These are phyloP conservation scores for Stephanodiscus triporus DNA, from an alignment of 108 stramenopile species.

Conservation along the genomic window DNA sequence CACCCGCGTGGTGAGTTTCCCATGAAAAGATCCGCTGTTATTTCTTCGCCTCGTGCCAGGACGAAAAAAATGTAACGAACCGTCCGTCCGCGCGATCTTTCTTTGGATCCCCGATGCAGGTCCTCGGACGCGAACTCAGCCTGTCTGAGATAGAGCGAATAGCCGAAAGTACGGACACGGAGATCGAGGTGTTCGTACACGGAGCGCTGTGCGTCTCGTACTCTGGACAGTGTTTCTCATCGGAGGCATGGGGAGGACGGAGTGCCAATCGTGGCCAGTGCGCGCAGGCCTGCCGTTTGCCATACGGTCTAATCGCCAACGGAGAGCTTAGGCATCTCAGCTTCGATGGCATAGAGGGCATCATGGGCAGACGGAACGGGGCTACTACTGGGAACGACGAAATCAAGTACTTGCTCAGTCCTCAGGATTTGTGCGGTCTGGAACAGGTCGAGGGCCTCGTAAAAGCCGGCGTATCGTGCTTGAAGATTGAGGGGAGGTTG, in stretches of 20 bases:
- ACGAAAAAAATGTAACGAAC: no score
- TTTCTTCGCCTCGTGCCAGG: no score
- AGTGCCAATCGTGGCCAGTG: conserved; percentile 81
- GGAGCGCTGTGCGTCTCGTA: conserved; percentile 80
- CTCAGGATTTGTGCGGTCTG: conserved; percentile 81
- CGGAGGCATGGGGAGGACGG: conserved; percentile 77
- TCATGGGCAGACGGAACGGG: conserved; percentile 21
- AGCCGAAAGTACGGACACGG: conserved; percentile 40
- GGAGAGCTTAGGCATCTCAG: conserved; percentile 59
- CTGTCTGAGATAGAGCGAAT: conserved; percentile 61
- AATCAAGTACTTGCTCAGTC: conserved; percentile 64
- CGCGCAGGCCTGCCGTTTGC: conserved; percentile 81
- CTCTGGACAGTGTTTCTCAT: conserved; percentile 75
- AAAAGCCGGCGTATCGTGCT: conserved; percentile 68
- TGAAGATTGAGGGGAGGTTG: conserved; percentile 84
- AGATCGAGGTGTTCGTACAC: conserved; percentile 82
- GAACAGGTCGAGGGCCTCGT: conserved; percentile 68
- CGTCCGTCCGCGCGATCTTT: no score
- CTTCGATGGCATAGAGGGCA: conserved; percentile 51
- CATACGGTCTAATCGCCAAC: conserved; percentile 73
- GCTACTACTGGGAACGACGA: conserved; percentile 30
- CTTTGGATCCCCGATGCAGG: no score
- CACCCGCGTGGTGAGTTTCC: conserved; percentile 51
- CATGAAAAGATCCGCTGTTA: no score
- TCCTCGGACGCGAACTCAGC: conserved; percentile 68